Base-by-base conservation (phyloP, 225 moss, liverwort and hornwort species). In the Pleurozium schreberi region DNA sequence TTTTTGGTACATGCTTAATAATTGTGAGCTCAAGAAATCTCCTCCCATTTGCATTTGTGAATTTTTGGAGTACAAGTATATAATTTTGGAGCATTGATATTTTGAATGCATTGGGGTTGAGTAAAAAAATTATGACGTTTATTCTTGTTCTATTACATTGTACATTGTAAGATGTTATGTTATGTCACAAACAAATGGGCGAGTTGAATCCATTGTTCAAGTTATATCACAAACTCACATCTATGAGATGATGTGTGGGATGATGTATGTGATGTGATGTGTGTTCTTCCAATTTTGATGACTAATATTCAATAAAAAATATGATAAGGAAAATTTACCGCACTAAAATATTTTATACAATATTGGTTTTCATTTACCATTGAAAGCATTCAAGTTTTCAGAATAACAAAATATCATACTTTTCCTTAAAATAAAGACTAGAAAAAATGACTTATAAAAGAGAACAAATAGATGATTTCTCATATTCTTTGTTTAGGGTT, bases 401-500 rank as follows among this genome's bases (percentile, higher is more conserved):
- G 7, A 45, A 10, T 73, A 73, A 40, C 12, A 69, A 68, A 69
- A 3, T 25, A 25, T 5, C 8, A 14, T 40, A 8, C 4, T 69
- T 67, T 12, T 11, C 2, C 2, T 22, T 14, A 7, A 40, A 40
- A 23, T 23, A 25, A 68, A n/a, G n/a, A n/a, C 5, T 2, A 18
- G 20, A 68, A 38, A n/a, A n/a, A 7, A 23, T 22, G 23, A 69
- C 1, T 40, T 40, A 4, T 40, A 13, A 27, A 0, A 14, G 0
- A 26, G 14, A 20, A 22, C n/a, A n/a, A 22, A 20, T 7, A 23
- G 10, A 40, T 22, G 13, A 8, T 69, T 69, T 40, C 12, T 23
- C 0, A 2, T 36, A 11, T 36, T 36, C 6, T 18, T 1, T 36
- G 0, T 68, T n/a, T 7, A 12, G 12, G n/a, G n/a, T n/a, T n/a